These are phyloP conservation scores for Trypanosoma lewisi DNA, from an alignment of 208 protist genomes.

Conservation along the genomic window DNA sequence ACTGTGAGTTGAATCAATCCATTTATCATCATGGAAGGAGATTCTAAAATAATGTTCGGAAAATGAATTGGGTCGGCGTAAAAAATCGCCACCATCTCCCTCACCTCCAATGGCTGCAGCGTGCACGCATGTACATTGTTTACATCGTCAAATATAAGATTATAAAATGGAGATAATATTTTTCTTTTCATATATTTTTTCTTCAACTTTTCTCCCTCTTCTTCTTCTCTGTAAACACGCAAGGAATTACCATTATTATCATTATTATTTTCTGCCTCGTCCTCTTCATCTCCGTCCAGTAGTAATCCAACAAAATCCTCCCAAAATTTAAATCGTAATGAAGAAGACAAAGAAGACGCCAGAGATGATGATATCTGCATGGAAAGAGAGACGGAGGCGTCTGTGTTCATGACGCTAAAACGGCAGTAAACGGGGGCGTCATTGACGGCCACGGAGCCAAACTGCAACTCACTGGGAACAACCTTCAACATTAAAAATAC, in stretches of 20 bases:
- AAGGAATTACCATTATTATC: neutral
- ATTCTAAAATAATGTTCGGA: conserved; percentile 42
- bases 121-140: conserved; percentile 39
- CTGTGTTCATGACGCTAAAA: conserved; percentile 43
- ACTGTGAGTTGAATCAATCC: conserved; percentile 48
- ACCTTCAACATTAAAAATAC: conserved; percentile 56
- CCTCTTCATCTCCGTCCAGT: neutral
- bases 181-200: too few relatives aligned
- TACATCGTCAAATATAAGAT: conserved; percentile 61
- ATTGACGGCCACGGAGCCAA: conserved; percentile 72
- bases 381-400: conserved; percentile 25
- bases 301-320: conserved; percentile 50
- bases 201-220: too few relatives aligned
- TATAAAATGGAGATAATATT: conserved; percentile 33
- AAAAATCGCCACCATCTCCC: conserved; percentile 60
- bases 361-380: conserved; percentile 42
- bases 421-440: conserved; percentile 55
- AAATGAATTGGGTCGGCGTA: conserved; percentile 49
- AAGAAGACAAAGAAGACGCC: conserved; percentile 6
- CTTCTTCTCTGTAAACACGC: neutral
- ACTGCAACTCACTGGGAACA: conserved; percentile 30
- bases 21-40: conserved; percentile 32
- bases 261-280: neutral
- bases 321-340: conserved; percentile 48
- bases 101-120: conserved; percentile 40